These are phyloP conservation scores for Naganishia albida DNA, from an alignment of 1,284 basidiomycete genomes.

Conservation along the genomic window DNA sequence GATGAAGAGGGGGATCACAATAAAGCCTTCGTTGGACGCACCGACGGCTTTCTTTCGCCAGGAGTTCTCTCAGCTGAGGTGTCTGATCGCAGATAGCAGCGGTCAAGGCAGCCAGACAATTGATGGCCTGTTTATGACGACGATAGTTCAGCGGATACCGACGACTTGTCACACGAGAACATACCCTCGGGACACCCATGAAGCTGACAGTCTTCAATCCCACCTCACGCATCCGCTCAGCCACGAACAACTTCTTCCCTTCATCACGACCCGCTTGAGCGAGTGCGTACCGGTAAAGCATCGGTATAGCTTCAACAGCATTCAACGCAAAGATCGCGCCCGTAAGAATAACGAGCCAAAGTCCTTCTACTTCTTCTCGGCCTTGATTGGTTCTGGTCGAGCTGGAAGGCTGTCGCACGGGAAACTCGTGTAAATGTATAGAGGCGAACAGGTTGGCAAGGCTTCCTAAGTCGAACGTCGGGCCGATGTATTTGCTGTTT, in stretches of 20 bases:
- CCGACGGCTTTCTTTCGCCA: constrained; percentile 20
- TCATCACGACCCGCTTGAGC: constrained; percentile 15
- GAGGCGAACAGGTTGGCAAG: constrained; percentile 39
- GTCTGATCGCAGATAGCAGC: constrained; percentile 20
- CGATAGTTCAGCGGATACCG: constrained; percentile 27
- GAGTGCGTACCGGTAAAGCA: constrained; percentile 44
- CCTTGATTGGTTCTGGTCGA: constrained; percentile 13
- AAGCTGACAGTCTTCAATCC: constrained; percentile 92
- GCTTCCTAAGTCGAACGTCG: constrained; percentile 36
- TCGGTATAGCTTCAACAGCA: constrained; percentile 42
- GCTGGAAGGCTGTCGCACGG: neutral
- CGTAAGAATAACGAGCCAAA: constrained; percentile 45
- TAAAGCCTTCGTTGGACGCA: neutral
- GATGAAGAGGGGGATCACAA: neutral
- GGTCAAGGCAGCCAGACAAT: constrained; percentile 29
- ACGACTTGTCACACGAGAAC: constrained; percentile 40
- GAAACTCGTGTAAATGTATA: constrained; percentile 34
- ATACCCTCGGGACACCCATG: constrained; percentile 83
- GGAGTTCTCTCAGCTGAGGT: neutral
- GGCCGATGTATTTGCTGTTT: constrained; percentile 37
- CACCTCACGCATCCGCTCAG: constrained; percentile 77
- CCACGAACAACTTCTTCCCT: constrained; percentile 36
- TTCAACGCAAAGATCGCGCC: constrained; percentile 48
- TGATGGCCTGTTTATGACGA: constrained; percentile 30
- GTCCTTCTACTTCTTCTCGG: constrained; percentile 33